These are phyloP conservation scores for Candida hungchunana DNA, from an alignment of 805 yeast genomes.

Conservation along the genomic window DNA sequence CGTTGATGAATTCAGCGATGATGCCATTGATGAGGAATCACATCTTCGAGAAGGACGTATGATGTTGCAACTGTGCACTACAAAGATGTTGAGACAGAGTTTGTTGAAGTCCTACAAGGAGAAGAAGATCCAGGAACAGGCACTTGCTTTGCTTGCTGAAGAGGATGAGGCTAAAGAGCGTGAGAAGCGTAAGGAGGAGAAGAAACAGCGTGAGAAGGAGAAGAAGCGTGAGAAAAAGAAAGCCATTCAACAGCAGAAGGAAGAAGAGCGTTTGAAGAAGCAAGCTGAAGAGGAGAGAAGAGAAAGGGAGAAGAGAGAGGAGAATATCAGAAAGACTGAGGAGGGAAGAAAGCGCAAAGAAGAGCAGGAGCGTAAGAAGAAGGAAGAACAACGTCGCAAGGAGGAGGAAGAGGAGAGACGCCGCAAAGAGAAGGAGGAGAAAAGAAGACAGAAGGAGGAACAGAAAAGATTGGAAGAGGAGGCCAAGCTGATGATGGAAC, in stretches of 20 bases:
- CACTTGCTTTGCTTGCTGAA: slow-evolving; percentile 58
- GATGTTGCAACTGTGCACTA: slow-evolving; percentile 73
- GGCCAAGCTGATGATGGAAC: slow-evolving; percentile 31
- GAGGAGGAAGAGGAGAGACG: slow-evolving; percentile 34
- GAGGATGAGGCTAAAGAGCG: slow-evolving; percentile 65
- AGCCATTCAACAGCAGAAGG: slow-evolving; percentile 51
- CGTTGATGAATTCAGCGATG: slow-evolving; percentile 34
- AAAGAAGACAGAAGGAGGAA: slow-evolving; percentile 35
- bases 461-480: slow-evolving; percentile 30
- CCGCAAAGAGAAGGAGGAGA: slow-evolving; percentile 28
- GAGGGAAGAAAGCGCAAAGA: slow-evolving; percentile 37
- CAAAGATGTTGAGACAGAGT: slow-evolving; percentile 70
- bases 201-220: slow-evolving; percentile 52
- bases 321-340: slow-evolving; percentile 38
- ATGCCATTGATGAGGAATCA: slow-evolving; percentile 51
- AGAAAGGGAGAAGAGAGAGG: slow-evolving; percentile 32
- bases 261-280: slow-evolving; percentile 45
- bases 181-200: slow-evolving; percentile 61
- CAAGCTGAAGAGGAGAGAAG: slow-evolving; percentile 39
- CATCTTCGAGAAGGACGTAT: slow-evolving; percentile 76
- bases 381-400: slow-evolving; percentile 34
- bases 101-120: slow-evolving; percentile 75
- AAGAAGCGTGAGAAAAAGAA: slow-evolving; percentile 69
- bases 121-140: slow-evolving; percentile 72
- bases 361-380: slow-evolving; percentile 38